Conservation (phyloP, 208 protist genomes). For the Acanthamoeba royreba region DNA sequence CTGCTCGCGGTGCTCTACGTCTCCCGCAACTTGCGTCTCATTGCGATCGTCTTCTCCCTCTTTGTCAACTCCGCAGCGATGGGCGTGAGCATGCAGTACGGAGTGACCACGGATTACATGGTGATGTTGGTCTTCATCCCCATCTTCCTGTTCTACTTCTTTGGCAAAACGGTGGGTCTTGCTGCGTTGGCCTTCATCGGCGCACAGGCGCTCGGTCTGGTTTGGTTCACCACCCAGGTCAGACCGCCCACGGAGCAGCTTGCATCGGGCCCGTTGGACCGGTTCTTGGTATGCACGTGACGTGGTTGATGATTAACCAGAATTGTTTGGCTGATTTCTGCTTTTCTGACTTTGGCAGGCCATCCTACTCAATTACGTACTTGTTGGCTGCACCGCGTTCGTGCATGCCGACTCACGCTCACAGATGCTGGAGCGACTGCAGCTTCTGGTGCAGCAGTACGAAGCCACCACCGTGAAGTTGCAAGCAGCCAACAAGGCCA, state of each 20-base stretch:
- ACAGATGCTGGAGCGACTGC: not conserved
- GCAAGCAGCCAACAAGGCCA: too few relatives aligned
- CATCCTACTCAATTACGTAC: not conserved
- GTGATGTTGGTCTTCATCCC: not conserved
- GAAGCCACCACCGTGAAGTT: not conserved
- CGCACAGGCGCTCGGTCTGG: not conserved
- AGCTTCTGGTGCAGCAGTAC: not conserved
- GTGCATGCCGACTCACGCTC: not conserved
- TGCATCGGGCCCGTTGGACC: not conserved
- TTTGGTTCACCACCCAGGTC: not conserved
- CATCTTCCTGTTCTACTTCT: slow-evolving; percentile 2
- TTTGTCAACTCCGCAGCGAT: not conserved
- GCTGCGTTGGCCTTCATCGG: not conserved
- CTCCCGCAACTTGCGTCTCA: not conserved
- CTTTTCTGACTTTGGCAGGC: not conserved
- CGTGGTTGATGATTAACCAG: too few relatives aligned
- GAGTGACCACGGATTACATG: not conserved
- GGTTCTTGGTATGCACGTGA: not conserved
- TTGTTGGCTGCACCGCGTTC: not conserved
- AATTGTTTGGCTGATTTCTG: not conserved
- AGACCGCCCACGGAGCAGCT: not conserved
- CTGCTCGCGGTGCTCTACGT: not conserved
- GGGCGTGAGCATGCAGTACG: not conserved
- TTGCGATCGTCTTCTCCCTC: not conserved
- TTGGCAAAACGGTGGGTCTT: not conserved